Conservation (phyloP, 2,329 filamentous ascomycete genomes). For the Scedosporium aurantiacum region DNA sequence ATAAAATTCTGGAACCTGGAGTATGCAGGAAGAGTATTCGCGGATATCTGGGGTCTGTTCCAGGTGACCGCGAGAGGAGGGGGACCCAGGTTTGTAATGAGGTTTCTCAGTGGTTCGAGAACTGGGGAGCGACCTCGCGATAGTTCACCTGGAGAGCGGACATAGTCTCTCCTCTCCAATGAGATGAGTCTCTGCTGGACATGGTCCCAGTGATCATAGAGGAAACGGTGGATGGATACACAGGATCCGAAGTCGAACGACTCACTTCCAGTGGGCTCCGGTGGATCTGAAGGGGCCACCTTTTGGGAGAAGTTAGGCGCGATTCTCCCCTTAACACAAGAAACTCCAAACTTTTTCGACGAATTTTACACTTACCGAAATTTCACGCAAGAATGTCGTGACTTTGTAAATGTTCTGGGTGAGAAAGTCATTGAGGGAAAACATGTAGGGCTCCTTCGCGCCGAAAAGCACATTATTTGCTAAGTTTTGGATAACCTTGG, state of each 20-base stretch:
- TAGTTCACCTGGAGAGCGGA: constrained; percentile 43
- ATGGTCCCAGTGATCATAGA: constrained; percentile 64
- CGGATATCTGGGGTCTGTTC: constrained; percentile 55
- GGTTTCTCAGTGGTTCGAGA: constrained; percentile 47
- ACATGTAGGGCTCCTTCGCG: constrained; percentile 64
- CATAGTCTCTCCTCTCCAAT: constrained; percentile 45
- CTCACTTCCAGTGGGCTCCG: constrained; percentile 30
- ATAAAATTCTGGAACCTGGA: constrained; percentile 64
- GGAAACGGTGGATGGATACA: constrained; percentile 55
- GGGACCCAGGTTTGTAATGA: constrained; percentile 56
- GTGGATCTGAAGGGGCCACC: constrained; percentile 37
- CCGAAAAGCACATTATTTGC: constrained; percentile 64
- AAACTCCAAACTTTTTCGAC: neutral
- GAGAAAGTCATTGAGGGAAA: constrained; percentile 56
- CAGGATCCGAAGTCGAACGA: constrained; percentile 62
- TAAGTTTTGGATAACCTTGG: constrained; percentile 60
- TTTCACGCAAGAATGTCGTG: constrained; percentile 55
- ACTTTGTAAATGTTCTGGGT: constrained; percentile 58
- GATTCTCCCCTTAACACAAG: neutral
- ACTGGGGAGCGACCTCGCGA: constrained; percentile 41
- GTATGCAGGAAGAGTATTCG: constrained; percentile 52
- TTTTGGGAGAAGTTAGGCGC: constrained; percentile 8
- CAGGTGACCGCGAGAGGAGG: constrained; percentile 58
- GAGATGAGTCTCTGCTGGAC: constrained; percentile 53
- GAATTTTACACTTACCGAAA: constrained; percentile 39